Evolutionary conservation across 108 stramenopile genomes (phyloP).

Genomic region (Mayamaea pseudoterrestris): DNA sequence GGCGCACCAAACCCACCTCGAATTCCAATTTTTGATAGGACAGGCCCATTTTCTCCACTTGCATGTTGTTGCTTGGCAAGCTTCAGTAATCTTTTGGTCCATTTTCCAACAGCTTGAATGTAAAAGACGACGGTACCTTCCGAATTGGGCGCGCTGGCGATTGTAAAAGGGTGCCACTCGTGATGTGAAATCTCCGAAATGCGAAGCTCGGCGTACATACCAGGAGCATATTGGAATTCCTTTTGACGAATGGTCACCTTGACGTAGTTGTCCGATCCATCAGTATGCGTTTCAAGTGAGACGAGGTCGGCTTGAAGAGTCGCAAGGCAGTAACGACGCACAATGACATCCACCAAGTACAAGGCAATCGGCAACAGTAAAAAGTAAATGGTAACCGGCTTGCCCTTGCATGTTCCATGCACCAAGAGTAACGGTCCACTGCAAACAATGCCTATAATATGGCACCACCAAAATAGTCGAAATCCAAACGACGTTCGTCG

Average conservation of each 20-base stretch:
- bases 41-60: neutral
- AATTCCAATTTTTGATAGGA: neutral
- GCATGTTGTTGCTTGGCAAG: neutral
- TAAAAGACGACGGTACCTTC: conserved; percentile 4
- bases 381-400: conserved; percentile 9
- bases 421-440: conserved; percentile 11
- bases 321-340: no score
- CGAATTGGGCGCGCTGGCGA: conserved; percentile 13
- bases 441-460: conserved; percentile 8
- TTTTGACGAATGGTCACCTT: no score
- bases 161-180: conserved; percentile 33
- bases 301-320: no score
- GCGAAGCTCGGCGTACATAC: conserved; percentile 25
- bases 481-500: conserved; percentile 12
- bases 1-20: conserved; percentile 18
- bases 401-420: conserved; percentile 10
- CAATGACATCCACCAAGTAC: conserved; percentile 7
- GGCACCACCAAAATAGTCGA: conserved; percentile 17
- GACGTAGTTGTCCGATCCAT: no score
- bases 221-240: conserved; percentile 30
- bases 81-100: conserved; percentile 14
- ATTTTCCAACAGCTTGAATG: conserved; percentile 13
- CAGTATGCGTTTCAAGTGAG: no score
- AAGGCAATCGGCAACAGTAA: conserved; percentile 5
- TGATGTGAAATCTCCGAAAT: conserved; percentile 11